phyloP scores from a whole-genome alignment of 2,329 filamentous ascomycete genomes.

The Colletotrichum incanum region DNA sequence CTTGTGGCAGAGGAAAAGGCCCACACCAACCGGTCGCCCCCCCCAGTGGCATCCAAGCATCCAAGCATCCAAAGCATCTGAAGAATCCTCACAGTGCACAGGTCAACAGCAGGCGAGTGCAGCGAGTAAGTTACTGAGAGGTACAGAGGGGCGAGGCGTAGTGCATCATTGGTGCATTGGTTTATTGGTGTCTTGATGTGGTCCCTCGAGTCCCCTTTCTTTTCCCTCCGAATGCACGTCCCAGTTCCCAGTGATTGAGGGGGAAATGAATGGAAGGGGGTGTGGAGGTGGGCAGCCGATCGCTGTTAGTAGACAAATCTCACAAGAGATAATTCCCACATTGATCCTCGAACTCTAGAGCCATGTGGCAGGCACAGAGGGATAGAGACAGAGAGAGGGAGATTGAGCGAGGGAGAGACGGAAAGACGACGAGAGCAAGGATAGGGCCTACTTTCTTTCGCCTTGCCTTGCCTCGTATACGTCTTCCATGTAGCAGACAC shows the following conservation, averaged over 20 bases:
- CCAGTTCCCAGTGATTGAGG: neutral
- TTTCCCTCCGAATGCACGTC: neutral
- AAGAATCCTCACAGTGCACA: conserved; percentile 25
- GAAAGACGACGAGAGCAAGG: neutral
- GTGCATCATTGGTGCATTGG: too few species aligned
- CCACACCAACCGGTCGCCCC: neutral
- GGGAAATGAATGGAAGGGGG: neutral
- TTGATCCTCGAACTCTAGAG: neutral
- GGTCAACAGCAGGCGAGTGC: conserved; percentile 5
- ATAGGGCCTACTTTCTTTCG: neutral
- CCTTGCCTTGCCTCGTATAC: neutral
- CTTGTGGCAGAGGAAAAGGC: neutral
- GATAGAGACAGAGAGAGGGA: neutral
- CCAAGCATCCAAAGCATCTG: neutral
- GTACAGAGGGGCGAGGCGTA: too few species aligned
- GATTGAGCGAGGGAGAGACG: neutral
- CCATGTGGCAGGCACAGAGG: neutral
- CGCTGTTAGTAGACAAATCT: neutral
- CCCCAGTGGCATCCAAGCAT: neutral
- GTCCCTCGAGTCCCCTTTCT: neutral
- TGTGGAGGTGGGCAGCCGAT: neutral
- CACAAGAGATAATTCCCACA: neutral
- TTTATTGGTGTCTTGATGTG: neutral
- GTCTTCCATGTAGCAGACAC: neutral
- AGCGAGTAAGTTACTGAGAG: neutral